Evolutionary conservation across 192 early-diverging fungal genomes (phyloP), one percentile per base, ranked within the genome.

Genomic region (Globomyces pollinis-pini): DNA sequence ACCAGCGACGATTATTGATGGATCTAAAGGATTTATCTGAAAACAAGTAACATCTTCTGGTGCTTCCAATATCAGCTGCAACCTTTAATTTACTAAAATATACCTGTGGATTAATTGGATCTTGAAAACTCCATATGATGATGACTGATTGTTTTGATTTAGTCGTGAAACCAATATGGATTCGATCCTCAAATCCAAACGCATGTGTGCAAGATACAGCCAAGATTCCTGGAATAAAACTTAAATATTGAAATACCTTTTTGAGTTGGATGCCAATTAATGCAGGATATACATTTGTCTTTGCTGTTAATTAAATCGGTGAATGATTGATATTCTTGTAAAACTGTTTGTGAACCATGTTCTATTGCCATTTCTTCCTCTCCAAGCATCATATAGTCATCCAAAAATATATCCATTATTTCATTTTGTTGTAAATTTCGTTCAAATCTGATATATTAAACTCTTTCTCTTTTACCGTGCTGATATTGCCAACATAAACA

Each of bases 281-380:
- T 61, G 59, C 82, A 83, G 0, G 76, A 72, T 5, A 84, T 75
- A 30, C 64, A 81, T 41, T 62, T 73, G 64, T 81, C 80, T 63
- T 83, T 84, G 74, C 75, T 78, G 47, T 84, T 77, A 45, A 66
- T 57, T 24, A 84, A 62, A 54, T 84, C 82, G 1, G 79, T 84
- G 53, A 84, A 84, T 30, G 76, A 80, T 64, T 84, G 82, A 57
- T 84, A 83, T 50, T 84, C 82, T 62, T 78, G 64, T 18, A 84
- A 63, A 16, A 57, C 44, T 1, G 77, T 73, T 35, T 84, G 77
- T 1, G 74, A 42, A 9, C 80, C 80, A 56, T 82, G 82, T 28
- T 84, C 82, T 6, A 84, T 39, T 4, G 65, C 57, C 15, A 73
- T 35, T 21, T 84, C 82, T 41, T 86, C 82, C 50, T 84, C 82